Base-by-base conservation (phyloP, 495 filamentous ascomycete genomes). In the Penicillium cinerascens region DNA sequence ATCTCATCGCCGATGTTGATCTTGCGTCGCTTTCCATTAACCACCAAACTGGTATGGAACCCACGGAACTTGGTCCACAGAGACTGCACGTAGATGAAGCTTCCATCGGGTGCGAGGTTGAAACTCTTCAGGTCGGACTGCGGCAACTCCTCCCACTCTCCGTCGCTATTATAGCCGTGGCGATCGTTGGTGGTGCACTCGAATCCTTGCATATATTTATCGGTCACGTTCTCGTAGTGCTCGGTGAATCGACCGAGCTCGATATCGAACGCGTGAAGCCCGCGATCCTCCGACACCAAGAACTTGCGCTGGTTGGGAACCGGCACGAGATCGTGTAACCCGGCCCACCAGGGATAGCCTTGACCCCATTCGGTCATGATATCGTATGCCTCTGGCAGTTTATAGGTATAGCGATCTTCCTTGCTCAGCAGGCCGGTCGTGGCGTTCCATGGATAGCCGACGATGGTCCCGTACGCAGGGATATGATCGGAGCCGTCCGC, bases 281-380 rank as follows among this genome's bases (percentile, higher is more conserved):
- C 62, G 18, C 44, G 46, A 47, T 68, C 63, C 18, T 65, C 49
- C 17, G 60, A 61, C 20, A 68, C 46, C 23, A 68, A 49, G 33
- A 68, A 66, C 4, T 55, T 57, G 1, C 63, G 63, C 44, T 68
- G 41, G 20, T 64, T 58, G 0, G 65, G 65, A 11, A 66, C 52
- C 0, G 65, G 65, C 2, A 68, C 65, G 3, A 68, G 63, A 38
- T 68, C 65, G 26, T 68, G 65, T 2, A 59, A 54, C 15, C 65
- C 65, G 16, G 53, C 48, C 63, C 63, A 68, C 64, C 64, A 67
- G 20, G 51, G 45, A 21, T 66, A 66, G 1, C 55, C 60, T 11
- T 26, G 33, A 0, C 65, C 65, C 65, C 63, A 68, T 61, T 68
- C 65, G 4, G 43, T 50, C 4, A 61, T 55, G 33, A 61, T 53